A percentile compares a stretch with the other conserved stretches of the same genome.
Evolutionary conservation across 177 flowering plant genomes (phyloP).

Genomic region (Vitis hybrid): DNA sequence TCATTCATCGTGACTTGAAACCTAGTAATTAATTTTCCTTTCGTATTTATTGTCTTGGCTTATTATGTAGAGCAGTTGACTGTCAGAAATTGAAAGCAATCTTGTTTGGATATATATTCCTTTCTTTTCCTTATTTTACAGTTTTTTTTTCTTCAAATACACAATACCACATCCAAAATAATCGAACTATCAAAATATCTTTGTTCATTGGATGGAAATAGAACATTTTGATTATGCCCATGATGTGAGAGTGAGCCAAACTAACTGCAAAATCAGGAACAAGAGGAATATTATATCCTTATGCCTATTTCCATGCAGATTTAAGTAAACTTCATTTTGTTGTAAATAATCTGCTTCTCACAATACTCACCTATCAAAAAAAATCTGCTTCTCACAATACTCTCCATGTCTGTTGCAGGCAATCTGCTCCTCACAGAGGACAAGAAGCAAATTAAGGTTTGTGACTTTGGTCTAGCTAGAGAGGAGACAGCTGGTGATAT

Average conservation of each 20-base stretch:
- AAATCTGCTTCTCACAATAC: neutral
- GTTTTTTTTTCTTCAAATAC: neutral
- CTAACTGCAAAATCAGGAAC: neutral
- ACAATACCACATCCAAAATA: neutral
- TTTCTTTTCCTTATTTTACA: neutral
- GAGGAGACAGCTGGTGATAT: slow-evolving; percentile 25
- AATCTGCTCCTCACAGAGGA: slow-evolving; percentile 35
- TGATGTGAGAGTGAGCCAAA: neutral
- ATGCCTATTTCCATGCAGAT: neutral
- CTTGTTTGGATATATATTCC: neutral
- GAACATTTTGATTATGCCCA: neutral
- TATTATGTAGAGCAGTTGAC: neutral
- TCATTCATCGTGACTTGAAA: slow-evolving; percentile 41
- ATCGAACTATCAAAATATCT: neutral
- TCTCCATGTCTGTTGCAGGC: slow-evolving; percentile 10
- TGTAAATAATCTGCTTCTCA: neutral
- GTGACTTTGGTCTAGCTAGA: slow-evolving; percentile 40
- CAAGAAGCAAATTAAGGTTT: slow-evolving; percentile 24
- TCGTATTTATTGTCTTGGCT: neutral
- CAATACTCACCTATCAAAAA: too few relatives aligned
- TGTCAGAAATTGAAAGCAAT: neutral
- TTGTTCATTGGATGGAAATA: neutral
- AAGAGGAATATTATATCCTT: neutral
- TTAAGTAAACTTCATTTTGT: neutral
- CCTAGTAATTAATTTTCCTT: slow-evolving; percentile 21